phyloP scores from a whole-genome alignment of 1,284 basidiomycete species.

The Ceratobasidium sp. region DNA sequence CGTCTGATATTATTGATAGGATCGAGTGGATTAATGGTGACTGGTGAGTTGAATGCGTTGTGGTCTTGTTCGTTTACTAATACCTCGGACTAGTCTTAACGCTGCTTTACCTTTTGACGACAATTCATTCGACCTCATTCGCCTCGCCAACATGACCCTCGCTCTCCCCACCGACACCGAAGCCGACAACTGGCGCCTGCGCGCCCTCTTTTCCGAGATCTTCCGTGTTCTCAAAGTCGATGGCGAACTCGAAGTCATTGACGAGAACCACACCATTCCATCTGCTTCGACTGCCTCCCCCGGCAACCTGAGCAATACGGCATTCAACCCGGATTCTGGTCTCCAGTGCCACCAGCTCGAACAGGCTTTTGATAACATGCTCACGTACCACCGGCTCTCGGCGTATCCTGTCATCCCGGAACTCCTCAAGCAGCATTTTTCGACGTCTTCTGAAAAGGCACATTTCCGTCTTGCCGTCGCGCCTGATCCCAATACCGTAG shows the following conservation, averaged over 20 bases:
- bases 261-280: conserved; percentile 34
- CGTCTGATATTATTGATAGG: conserved; percentile 39
- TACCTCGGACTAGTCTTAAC: not conserved
- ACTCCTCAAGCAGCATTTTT: conserved; percentile 30
- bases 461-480: conserved; percentile 35
- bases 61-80: not conserved
- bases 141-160: conserved; percentile 38
- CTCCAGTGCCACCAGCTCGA: conserved; percentile 26
- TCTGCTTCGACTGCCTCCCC: conserved; percentile 27
- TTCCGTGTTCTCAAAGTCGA: conserved; percentile 43
- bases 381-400: conserved; percentile 35
- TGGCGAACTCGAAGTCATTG: conserved; percentile 42
- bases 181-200: conserved; percentile 31
- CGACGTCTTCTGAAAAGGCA: conserved; percentile 32
- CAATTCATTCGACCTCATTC: conserved; percentile 43
- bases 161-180: conserved; percentile 38
- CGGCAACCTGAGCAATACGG: conserved; percentile 8
- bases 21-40: conserved; percentile 43
- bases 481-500: conserved; percentile 6
- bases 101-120: conserved; percentile 34
- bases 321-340: conserved; percentile 9
- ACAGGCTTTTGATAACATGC: conserved; percentile 36
- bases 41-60: conserved; percentile 16
- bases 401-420: conserved; percentile 33
- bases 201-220: conserved; percentile 37